Percentiles rank a stretch among this genome's conserved stretches.
Conservation (phyloP, 306 rosid genomes). For the Bauhinia variegata region DNA sequence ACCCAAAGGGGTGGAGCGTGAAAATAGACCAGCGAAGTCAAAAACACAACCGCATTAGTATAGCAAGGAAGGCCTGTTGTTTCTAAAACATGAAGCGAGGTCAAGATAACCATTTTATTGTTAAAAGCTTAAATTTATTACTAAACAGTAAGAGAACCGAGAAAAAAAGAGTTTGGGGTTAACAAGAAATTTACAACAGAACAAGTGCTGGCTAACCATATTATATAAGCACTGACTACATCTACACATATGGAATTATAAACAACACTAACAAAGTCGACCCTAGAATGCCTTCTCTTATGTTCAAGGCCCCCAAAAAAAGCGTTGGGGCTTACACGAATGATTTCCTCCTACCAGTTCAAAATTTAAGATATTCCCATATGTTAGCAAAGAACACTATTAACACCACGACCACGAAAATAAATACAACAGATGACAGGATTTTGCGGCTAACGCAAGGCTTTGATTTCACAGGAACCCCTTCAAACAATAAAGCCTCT, state of each 20-base stretch:
- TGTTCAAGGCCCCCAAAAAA: constrained; percentile 24
- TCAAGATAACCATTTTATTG: no score
- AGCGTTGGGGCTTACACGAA: constrained; percentile 35
- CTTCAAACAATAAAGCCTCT: constrained; percentile 38
- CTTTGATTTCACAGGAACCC: constrained; percentile 36
- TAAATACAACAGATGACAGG: constrained; percentile 49
- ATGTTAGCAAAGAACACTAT: constrained; percentile 52
- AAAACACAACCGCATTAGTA: no score
- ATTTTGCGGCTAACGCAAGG: constrained; percentile 29
- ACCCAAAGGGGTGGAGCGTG: no score
- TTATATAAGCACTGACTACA: constrained; percentile 35
- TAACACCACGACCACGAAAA: constrained; percentile 42
- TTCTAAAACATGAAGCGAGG: no score
- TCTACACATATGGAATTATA: constrained; percentile 23
- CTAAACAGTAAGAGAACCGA: no score
- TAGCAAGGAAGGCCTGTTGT: no score
- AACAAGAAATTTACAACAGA: constrained; percentile 31
- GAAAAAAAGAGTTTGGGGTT: no score
- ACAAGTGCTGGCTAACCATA: constrained; percentile 26
- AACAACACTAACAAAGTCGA: constrained; percentile 32
- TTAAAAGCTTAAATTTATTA: no score
- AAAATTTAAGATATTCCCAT: constrained; percentile 56
- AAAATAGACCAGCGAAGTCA: no score
- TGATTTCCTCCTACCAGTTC: constrained; percentile 40
- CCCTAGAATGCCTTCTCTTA: constrained; percentile 42